Base-by-base conservation (phyloP, 2,329 filamentous ascomycete species). In the Microcyclospora tardicrescens region DNA sequence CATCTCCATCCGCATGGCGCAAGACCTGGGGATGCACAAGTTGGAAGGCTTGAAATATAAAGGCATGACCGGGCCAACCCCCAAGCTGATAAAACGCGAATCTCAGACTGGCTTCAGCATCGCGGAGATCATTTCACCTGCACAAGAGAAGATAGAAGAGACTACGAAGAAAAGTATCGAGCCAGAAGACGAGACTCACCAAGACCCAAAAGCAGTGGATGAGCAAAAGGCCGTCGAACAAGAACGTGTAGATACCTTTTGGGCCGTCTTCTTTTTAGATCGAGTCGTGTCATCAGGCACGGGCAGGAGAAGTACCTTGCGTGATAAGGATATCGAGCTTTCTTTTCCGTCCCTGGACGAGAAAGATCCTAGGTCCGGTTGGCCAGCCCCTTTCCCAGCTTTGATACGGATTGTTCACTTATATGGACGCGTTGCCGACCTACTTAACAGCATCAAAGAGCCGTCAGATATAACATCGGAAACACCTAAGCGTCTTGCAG, bases 211-310 rank as follows among this genome's bases (percentile, higher is more conserved):
- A 29, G 45, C 47, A 11, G 39, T 45, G 29, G 44, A 48, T 19
- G 54, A 57, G 42, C 73, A 72, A 43, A 72, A 73, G 46, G 79
- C 74, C 51, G 73, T 83, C 3, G 84, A 93, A 50, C 77, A 85
- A 45, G 85, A 93, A 54, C 75, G 84, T 12, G 78, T 85, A 33
- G 84, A 93, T 51, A 89, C 85, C 0, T 86, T 93, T 48, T 94
- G 85, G 85, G 79, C 84, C 3, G 81, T 93, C 10, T 93, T 93
- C 58, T 80, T 93, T 47, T 71, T 93, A 1, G 85, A 94, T 52
- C 73, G 85, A 14, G 80, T 89, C 44, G 89, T 93, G 16, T 93
- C 85, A 0, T 89, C 83, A 0, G 85, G 85, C 0, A 91, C 84
- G 0, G 86, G 86, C 9, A 72, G 85, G 12, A 81, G 84, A 1